phyloP scores from a whole-genome alignment of 2,329 filamentous ascomycete species.

The Alternaria sp. region DNA sequence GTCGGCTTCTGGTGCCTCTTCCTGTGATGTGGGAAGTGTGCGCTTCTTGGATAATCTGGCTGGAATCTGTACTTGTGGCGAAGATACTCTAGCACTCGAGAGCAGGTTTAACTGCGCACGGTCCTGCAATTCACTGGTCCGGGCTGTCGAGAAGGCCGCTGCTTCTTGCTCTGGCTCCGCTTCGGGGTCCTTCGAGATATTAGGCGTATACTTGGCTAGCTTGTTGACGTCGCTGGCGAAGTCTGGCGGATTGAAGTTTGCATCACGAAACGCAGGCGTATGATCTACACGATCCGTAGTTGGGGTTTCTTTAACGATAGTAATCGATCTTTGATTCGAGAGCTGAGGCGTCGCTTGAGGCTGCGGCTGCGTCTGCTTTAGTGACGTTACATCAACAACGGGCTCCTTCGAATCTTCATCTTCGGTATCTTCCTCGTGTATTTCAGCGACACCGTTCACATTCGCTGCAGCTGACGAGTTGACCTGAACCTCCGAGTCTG shows the following conservation, averaged over 20 bases:
- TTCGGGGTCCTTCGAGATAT: not conserved
- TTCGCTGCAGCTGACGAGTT: conserved; percentile 37
- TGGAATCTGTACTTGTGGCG: conserved; percentile 19
- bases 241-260: conserved; percentile 5
- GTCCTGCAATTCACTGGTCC: conserved; percentile 23
- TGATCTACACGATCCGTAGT: conserved; percentile 29
- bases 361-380: conserved; percentile 22
- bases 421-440: conserved; percentile 33
- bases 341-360: conserved; percentile 35
- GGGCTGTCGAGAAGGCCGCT: conserved; percentile 28
- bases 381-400: conserved; percentile 29
- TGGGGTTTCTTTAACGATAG: conserved; percentile 47
- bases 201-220: conserved; percentile 3
- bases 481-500: conserved; percentile 40
- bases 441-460: conserved; percentile 10
- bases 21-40: conserved; percentile 6
- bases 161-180: not conserved
- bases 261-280: not conserved
- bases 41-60: conserved; percentile 24
- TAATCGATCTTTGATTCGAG: conserved; percentile 32
- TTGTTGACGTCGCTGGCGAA: conserved; percentile 1
- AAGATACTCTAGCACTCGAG: conserved; percentile 3
- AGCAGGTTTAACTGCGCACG: not conserved
- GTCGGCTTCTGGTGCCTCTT: conserved; percentile 3
- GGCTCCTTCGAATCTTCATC: conserved; percentile 33